Percentiles rank a stretch among this genome's conserved stretches.
phyloP scores from a whole-genome alignment of 106 monocot genomes.

The Chionographis japonica region DNA sequence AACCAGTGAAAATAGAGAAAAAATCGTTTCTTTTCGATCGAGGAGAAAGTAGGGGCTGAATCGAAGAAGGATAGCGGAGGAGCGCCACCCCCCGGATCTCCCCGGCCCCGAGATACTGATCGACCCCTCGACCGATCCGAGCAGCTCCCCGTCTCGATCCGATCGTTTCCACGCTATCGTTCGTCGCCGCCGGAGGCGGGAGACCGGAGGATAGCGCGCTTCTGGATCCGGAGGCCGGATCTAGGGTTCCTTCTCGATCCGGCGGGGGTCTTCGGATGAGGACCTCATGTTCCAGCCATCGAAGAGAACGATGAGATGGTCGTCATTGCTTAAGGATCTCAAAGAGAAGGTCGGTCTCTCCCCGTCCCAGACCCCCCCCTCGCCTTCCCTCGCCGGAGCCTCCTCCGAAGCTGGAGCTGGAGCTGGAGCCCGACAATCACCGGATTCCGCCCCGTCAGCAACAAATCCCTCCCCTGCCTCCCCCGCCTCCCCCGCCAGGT shows the following conservation, averaged over 20 bases:
- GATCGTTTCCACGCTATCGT: not conserved
- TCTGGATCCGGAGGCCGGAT: conserved; percentile 17
- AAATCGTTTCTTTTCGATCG: too few species aligned
- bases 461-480: conserved; percentile 23
- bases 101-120: not conserved
- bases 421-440: conserved; percentile 8
- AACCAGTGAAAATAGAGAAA: too few species aligned
- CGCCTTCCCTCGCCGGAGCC: not conserved
- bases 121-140: not conserved
- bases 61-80: too few species aligned
- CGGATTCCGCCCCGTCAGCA: conserved; percentile 14
- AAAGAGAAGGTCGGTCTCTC: conserved; percentile 83
- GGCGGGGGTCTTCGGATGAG: conserved; percentile 10
- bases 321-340: conserved; percentile 88
- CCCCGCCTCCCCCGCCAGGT: conserved; percentile 51
- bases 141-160: not conserved
- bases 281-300: conserved; percentile 45
- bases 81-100: too few species aligned
- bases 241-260: conserved; percentile 16
- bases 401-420: conserved; percentile 13
- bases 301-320: conserved; percentile 83
- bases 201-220: not conserved
- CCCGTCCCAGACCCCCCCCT: conserved; percentile 12
- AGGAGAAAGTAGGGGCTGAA: too few species aligned
- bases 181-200: not conserved